Percentiles rank a stretch among this genome's conserved stretches.
phyloP scores from a whole-genome alignment of 805 yeast genomes.

The Isabelozyma pseudorhagii region DNA sequence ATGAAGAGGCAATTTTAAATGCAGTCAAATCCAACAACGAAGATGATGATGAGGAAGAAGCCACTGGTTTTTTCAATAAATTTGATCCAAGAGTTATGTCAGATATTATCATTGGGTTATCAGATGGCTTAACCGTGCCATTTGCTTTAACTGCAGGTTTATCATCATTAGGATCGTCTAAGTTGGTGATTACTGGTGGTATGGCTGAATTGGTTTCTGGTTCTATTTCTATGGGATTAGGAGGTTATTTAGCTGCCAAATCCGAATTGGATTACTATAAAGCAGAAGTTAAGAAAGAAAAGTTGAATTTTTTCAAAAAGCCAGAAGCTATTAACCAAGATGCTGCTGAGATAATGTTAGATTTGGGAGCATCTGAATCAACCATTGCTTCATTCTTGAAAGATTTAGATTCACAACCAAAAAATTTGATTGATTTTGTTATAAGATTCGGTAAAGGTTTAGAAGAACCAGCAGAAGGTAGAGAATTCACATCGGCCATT shows the following conservation, averaged over 20 bases:
- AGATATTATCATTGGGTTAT: slow-evolving; percentile 87
- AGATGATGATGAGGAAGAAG: slow-evolving; percentile 21
- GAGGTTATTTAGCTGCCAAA: slow-evolving; percentile 94
- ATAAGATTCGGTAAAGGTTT: slow-evolving; percentile 88
- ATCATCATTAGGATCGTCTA: slow-evolving; percentile 84
- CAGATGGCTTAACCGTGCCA: slow-evolving; percentile 97
- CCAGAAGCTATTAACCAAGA: slow-evolving; percentile 69
- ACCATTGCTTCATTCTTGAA: slow-evolving; percentile 71
- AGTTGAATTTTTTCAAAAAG: slow-evolving; percentile 60
- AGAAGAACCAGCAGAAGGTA: slow-evolving; percentile 91
- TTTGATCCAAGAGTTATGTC: slow-evolving; percentile 92
- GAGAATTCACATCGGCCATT: slow-evolving; percentile 82
- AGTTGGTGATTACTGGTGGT: slow-evolving; percentile 94
- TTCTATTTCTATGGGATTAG: slow-evolving; percentile 96
- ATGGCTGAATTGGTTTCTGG: slow-evolving; percentile 96
- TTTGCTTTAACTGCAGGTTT: slow-evolving; percentile 97
- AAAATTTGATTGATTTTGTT: slow-evolving; percentile 77
- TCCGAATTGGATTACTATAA: slow-evolving; percentile 76
- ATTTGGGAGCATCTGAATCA: slow-evolving; percentile 67
- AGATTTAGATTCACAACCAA: slow-evolving; percentile 78
- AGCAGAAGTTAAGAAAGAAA: slow-evolving; percentile 70
- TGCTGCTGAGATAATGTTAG: slow-evolving; percentile 75
- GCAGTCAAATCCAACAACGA: slow-evolving; percentile 24
- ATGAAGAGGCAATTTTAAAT: slow-evolving; percentile 33
- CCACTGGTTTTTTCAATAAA: slow-evolving; percentile 42